phyloP scores from a whole-genome alignment of 2,329 filamentous ascomycete genomes.

The Cytospora piceicola region DNA sequence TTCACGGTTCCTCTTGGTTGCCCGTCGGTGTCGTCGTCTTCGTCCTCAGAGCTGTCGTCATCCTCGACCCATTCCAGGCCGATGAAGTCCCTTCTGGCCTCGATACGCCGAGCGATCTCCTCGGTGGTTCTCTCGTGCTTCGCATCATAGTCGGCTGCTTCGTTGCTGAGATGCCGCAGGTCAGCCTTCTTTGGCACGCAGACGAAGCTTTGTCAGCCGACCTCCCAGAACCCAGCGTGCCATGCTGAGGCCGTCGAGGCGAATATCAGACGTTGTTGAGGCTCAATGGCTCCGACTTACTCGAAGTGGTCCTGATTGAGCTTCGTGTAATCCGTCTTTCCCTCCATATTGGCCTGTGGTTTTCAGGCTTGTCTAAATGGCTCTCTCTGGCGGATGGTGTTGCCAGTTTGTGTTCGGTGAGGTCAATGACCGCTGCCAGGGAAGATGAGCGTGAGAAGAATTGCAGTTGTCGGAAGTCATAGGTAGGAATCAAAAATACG shows the following conservation, averaged over 20 bases:
- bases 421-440: not conserved
- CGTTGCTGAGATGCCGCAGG: slow-evolving; percentile 44
- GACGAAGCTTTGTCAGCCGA: not conserved
- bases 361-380: slow-evolving; percentile 17
- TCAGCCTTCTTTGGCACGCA: not conserved
- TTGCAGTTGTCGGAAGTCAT: not conserved
- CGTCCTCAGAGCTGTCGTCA: slow-evolving; percentile 41
- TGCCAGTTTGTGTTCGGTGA: not conserved
- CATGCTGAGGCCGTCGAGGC: not conserved
- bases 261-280: not conserved
- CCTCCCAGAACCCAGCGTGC: no score
- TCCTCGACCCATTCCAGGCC: slow-evolving; percentile 59
- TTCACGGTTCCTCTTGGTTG: slow-evolving; percentile 46
- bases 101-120: slow-evolving; percentile 59
- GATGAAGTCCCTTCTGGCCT: slow-evolving; percentile 61
- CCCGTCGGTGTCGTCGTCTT: slow-evolving; percentile 34
- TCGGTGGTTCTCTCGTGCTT: slow-evolving; percentile 58
- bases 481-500: slow-evolving; percentile 10
- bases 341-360: slow-evolving; percentile 17
- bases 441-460: not conserved
- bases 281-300: not conserved
- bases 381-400: not conserved
- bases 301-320: slow-evolving; percentile 28
- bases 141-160: slow-evolving; percentile 59
- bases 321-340: slow-evolving; percentile 23